Evolutionary conservation across 805 yeast species (phyloP), one percentile per base, ranked within the genome.

Genomic region (Ogataea haglerorum): DNA sequence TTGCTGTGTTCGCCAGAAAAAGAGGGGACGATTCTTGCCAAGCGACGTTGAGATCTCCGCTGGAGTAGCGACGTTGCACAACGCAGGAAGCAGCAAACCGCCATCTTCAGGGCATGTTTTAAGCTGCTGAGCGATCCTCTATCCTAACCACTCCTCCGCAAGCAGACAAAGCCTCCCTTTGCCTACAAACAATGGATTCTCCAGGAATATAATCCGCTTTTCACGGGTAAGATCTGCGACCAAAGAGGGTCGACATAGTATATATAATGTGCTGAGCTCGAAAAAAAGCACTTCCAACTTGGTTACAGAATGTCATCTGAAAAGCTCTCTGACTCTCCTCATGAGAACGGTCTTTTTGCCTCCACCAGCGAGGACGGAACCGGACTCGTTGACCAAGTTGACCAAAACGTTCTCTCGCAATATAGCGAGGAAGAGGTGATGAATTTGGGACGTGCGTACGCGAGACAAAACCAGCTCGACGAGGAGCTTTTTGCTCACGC

Each of bases 391-490:
- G 36, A 24, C 12, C 17, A 25, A 4, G 32, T 46, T 14, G 60
- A 55, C 13, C 65, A 64, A 18, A 79, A 79, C 49, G 72, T 78
- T 38, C 61, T 80, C 36, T 59, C 76, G 2, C 78, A 77, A 54
- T 80, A 81, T 52, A 61, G 78, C 13, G 79, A 77, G 47, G 74
- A 74, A 23, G 83, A 80, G 54, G 84, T 76, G 9, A 76, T 75
- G 76, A 73, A 72, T 44, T 78, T 81, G 83, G 88, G 87, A 24
- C 68, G 84, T 51, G 72, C 73, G 36, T 82, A 80, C 59, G 86
- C 87, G 15, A 49, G 60, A 25, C 75, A 76, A 49, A 66, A 80
- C 49, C 71, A 65, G 6, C 56, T 82, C 51, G 83, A 78, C 46
- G 69, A 68, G 10, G 85, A 78, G 17, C 64, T 81, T 34, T 80